Conservation (phyloP, 2,329 filamentous ascomycete species). For the Arthroderma sp. region DNA sequence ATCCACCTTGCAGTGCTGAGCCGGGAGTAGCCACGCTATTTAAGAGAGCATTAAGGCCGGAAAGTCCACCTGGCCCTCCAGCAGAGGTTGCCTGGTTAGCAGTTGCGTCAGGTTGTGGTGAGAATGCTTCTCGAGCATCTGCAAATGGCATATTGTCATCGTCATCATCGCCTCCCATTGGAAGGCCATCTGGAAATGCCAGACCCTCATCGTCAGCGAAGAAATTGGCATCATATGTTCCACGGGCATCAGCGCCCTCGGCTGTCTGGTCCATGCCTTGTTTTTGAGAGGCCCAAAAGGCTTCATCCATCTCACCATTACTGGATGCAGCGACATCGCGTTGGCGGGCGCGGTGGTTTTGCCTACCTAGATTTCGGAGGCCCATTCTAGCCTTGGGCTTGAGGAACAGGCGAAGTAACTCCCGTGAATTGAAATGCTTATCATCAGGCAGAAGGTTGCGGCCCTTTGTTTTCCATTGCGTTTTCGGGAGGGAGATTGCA, state of each 20-base stretch:
- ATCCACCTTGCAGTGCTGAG: constrained; percentile 39
- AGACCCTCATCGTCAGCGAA: constrained; percentile 60
- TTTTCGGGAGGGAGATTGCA: constrained; percentile 74
- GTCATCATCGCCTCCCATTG: constrained; percentile 33
- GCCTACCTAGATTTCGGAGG: constrained; percentile 43
- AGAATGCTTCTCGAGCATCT: constrained; percentile 37
- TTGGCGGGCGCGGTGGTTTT: constrained; percentile 18
- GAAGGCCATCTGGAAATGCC: constrained; percentile 33
- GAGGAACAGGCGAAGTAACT: constrained; percentile 77
- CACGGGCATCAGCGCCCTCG: constrained; percentile 48
- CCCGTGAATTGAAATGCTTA: constrained; percentile 93
- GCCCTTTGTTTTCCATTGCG: constrained; percentile 89
- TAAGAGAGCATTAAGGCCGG: constrained; percentile 26
- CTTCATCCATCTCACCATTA: constrained; percentile 78
- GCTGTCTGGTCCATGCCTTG: constrained; percentile 39
- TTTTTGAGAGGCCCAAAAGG: constrained; percentile 67
- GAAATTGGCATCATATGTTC: constrained; percentile 93
- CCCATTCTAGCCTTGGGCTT: constrained; percentile 84
- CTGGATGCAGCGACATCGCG: constrained; percentile 43
- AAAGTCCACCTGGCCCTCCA: constrained; percentile 22
- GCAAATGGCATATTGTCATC: constrained; percentile 35
- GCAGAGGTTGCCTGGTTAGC: constrained; percentile 20
- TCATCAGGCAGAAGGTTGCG: constrained; percentile 90
- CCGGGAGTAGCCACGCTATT: constrained; percentile 28
- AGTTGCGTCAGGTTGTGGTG: constrained; percentile 24